These are phyloP conservation scores for Inga oerstediana DNA, from an alignment of 306 rosid genomes.

Conservation along the genomic window DNA sequence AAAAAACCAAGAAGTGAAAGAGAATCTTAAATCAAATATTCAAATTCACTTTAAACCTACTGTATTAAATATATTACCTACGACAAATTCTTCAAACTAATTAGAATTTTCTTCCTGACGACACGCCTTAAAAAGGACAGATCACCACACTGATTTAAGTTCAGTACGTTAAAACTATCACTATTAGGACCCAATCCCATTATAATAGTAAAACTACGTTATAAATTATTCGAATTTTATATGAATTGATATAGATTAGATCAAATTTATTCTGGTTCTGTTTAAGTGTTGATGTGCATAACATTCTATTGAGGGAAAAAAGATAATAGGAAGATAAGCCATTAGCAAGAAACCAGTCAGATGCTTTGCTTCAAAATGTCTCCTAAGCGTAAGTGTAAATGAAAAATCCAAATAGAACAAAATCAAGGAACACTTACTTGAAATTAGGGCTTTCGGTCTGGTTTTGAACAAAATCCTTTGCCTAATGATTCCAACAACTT, in stretches of 20 bases:
- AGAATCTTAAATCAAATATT: conserved; percentile 18
- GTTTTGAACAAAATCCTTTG: conserved; percentile 82
- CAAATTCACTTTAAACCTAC: conserved; percentile 22
- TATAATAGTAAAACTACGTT: background rate
- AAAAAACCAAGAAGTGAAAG: background rate
- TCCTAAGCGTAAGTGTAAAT: background rate
- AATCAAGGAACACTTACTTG: conserved; percentile 51
- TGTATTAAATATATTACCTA: conserved; percentile 9
- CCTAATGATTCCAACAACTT: conserved; percentile 77
- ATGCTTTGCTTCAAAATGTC: conserved; percentile 1
- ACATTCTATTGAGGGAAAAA: background rate
- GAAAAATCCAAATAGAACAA: background rate
- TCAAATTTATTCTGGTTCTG: background rate
- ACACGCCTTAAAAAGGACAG: background rate
- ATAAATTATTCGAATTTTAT: background rate
- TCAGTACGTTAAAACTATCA: background rate
- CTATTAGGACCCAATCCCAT: background rate
- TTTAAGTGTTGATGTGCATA: background rate
- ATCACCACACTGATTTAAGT: background rate
- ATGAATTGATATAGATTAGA: background rate
- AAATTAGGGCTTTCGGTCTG: conserved; percentile 85
- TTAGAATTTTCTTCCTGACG: background rate
- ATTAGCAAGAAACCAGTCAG: background rate
- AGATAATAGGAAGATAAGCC: background rate
- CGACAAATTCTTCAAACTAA: background rate